Conservation (phyloP, 2,329 filamentous ascomycete genomes). For the Diaporthe capsici region DNA sequence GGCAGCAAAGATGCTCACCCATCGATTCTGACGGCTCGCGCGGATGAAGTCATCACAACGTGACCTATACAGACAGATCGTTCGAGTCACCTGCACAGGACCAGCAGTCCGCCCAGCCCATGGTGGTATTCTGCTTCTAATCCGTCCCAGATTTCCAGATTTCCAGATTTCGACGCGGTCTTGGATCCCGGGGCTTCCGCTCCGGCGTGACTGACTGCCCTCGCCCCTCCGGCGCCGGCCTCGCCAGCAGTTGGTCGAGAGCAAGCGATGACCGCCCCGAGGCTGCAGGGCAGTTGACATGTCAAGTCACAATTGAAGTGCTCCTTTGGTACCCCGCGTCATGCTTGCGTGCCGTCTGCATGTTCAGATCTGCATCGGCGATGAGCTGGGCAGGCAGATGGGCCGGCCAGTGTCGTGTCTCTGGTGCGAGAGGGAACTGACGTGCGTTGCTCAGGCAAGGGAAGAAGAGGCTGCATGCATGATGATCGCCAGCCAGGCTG, state of each 20-base stretch:
- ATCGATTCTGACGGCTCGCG: neutral
- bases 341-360: conserved; percentile 22
- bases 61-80: conserved; percentile 23
- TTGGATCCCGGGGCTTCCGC: conserved; percentile 26
- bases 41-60: conserved; percentile 38
- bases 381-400: conserved; percentile 10
- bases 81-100: neutral
- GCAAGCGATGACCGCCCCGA: neutral
- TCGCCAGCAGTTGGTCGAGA: conserved; percentile 6
- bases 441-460: neutral
- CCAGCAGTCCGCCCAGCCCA: neutral
- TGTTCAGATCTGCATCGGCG: conserved; percentile 14
- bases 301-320: neutral
- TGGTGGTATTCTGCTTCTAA: neutral
- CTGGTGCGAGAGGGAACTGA: neutral
- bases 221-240: conserved; percentile 5
- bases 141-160: neutral
- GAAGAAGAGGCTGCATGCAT: neutral
- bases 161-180: neutral
- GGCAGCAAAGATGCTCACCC: neutral
- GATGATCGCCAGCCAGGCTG: conserved; percentile 1
- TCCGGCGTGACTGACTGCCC: conserved; percentile 3
- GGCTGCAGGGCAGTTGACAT: neutral
- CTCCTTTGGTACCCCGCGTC: neutral
- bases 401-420: neutral